Evolutionary conservation across 2,329 filamentous ascomycete genomes (phyloP).

Genomic region (Microthyrium microscopicum): DNA sequence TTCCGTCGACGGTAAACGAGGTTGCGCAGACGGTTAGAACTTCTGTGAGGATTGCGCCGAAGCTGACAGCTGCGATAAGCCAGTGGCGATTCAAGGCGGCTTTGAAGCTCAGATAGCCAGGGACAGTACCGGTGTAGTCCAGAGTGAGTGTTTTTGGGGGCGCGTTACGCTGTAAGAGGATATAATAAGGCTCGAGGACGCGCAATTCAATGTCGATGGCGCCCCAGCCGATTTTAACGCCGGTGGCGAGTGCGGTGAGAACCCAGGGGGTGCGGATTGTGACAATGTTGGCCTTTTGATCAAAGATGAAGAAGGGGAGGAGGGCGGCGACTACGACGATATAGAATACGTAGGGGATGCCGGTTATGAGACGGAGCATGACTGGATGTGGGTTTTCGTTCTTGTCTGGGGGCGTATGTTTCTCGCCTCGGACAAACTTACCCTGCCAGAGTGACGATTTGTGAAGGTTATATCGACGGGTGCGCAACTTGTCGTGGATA

Average conservation of each 20-base stretch:
- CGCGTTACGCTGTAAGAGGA: constrained; percentile 49
- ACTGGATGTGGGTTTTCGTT: constrained; percentile 48
- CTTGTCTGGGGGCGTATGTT: constrained; percentile 29
- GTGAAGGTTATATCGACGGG: constrained; percentile 50
- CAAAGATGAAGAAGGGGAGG: constrained; percentile 47
- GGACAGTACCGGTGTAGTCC: constrained; percentile 58
- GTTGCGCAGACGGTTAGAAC: constrained; percentile 54
- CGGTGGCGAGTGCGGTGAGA: constrained; percentile 47
- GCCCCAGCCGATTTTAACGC: constrained; percentile 52
- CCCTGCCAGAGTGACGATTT: constrained; percentile 56
- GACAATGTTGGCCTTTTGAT: constrained; percentile 31
- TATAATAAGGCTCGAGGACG: constrained; percentile 60
- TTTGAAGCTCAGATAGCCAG: constrained; percentile 45
- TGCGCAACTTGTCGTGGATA: constrained; percentile 51
- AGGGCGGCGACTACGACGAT: constrained; percentile 40
- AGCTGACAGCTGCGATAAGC: constrained; percentile 50
- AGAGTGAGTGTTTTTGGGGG: constrained; percentile 49
- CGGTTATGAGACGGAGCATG: constrained; percentile 45
- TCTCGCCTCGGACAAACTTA: constrained; percentile 29
- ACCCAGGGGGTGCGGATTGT: constrained; percentile 49
- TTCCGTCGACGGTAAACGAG: constrained; percentile 48
- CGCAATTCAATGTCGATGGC: constrained; percentile 52
- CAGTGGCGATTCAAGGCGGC: constrained; percentile 48
- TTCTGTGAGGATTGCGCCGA: constrained; percentile 57
- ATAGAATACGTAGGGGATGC: constrained; percentile 42